Evolutionary conservation across 176 grass and related monocot species (phyloP).

Genomic region (Calamus simplicifolius): DNA sequence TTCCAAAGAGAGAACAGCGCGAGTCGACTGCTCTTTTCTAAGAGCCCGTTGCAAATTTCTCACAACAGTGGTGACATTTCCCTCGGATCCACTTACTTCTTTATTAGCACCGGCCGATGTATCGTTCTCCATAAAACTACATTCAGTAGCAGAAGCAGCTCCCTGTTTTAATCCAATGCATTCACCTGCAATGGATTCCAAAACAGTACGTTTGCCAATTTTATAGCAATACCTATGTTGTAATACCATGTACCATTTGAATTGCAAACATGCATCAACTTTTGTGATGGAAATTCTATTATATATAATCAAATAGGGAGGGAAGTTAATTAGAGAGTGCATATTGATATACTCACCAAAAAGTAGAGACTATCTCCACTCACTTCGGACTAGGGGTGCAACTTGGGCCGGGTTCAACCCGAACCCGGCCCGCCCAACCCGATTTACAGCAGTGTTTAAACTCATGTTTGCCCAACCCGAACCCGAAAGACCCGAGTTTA

Average conservation of each 20-base stretch:
- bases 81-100: not conserved
- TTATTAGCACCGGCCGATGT: not conserved
- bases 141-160: constrained; percentile 1
- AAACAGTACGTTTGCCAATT: not conserved
- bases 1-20: constrained; percentile 42
- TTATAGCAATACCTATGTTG: no score
- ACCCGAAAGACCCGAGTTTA: no score
- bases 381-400: no score
- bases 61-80: not conserved
- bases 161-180: not conserved
- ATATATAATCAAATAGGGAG: not conserved
- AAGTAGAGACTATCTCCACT: not conserved
- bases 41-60: constrained; percentile 22
- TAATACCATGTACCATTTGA: not conserved
- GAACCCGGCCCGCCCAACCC: no score
- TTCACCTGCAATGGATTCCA: not conserved
- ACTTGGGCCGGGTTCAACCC: no score
- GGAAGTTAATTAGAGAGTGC: not conserved
- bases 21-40: constrained; percentile 27
- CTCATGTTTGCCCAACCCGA: no score
- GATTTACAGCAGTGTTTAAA: no score
- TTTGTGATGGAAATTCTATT: not conserved
- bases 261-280: not conserved
- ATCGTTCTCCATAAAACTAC: not conserved
- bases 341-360: not conserved